Evolutionary conservation across 2,329 filamentous ascomycete genomes (phyloP).

Genomic region (Aureobasidium vineae): DNA sequence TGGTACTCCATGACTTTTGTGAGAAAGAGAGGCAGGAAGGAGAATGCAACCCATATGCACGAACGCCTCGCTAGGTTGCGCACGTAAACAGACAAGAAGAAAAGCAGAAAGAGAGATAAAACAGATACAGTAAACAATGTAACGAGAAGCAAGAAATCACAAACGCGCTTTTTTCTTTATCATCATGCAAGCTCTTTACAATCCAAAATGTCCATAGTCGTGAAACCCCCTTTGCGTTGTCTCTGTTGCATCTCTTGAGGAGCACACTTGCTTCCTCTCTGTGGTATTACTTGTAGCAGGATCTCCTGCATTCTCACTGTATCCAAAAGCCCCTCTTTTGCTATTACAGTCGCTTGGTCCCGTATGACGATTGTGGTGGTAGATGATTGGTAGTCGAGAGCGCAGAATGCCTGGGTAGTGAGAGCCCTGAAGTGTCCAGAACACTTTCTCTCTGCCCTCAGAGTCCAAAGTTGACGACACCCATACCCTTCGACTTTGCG

Average conservation of each 20-base stretch:
- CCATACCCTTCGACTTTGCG: constrained; percentile 47
- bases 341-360: too few relatives aligned
- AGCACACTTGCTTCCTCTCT: background rate
- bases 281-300: background rate
- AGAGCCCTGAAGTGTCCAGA: too few relatives aligned
- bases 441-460: constrained; percentile 31
- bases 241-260: background rate
- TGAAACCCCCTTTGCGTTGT: background rate
- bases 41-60: too few relatives aligned
- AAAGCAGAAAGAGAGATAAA: background rate
- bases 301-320: background rate
- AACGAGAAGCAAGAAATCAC: background rate
- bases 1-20: too few relatives aligned
- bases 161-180: constrained; percentile 5
- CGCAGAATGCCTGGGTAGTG: background rate
- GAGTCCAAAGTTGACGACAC: constrained; percentile 54
- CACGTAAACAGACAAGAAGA: background rate
- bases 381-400: background rate
- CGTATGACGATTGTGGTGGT: background rate
- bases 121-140: background rate
- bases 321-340: background rate
- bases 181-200: background rate
- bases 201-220: background rate
- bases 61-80: too few relatives aligned
- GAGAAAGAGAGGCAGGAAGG: too few relatives aligned